Base-by-base conservation (phyloP, 208 protist species). In the Trypanosoma melophagium region DNA sequence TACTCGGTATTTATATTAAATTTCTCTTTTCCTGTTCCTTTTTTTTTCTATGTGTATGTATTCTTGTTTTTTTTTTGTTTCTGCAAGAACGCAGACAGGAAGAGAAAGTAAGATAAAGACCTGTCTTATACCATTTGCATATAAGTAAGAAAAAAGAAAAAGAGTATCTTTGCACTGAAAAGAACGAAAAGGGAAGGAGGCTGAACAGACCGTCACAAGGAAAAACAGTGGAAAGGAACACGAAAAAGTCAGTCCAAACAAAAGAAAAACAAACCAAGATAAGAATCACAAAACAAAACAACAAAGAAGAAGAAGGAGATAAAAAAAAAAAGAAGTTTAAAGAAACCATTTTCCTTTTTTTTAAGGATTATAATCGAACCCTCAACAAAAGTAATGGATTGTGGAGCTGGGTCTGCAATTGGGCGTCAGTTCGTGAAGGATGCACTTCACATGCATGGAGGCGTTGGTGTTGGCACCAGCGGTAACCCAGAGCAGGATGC, bases 341-440 rank as follows among this genome's bases (percentile, higher is more conserved):
- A 35, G 5, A 35, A 35, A 35, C 5, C 5, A 35, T 35, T 35
- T 7, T 35, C 5, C 1, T 35, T 35, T 35, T 7, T 35, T 35
- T 35, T 7, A 35, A 35, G 28, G 50, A n/a, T 35, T 7, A 28
- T 60, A 51, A 45, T 57, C 5, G 47, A 28, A 31, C 24, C 45
- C 28, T 47, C 4, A 52, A 22, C 56, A 42, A 25, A n/a, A n/a
- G 60, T n/a, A 51, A 91, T 91, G 88, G 85, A 94, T 57, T 91
- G 88, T 71, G 86, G 85, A 52, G 78, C 74, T 1, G 85, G 80
- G 2, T 71, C 77, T 45, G 83, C 86, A 57, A 55, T 94, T 53
- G 85, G 82, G 50, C 83, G 75, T 61, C 82, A 94, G 79, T 74
- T 94, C 49, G 70, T 77, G 49, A 86, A 91, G 69, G 79, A 90